phyloP scores from a whole-genome alignment of 2,329 filamentous ascomycete species.

The Arthroderma sp. region DNA sequence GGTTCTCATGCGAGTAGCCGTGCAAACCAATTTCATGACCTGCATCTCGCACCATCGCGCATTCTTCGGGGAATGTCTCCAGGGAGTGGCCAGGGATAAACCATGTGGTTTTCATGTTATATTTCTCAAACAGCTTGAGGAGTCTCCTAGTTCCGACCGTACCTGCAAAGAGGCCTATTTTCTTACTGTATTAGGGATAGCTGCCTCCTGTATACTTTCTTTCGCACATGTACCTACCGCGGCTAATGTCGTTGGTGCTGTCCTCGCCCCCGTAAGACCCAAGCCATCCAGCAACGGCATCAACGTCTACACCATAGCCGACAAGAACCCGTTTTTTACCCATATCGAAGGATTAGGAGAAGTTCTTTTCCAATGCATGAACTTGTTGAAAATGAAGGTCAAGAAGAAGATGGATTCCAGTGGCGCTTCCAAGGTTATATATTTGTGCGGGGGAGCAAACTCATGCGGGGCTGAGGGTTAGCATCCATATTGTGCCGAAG shows the following conservation, averaged over 20 bases:
- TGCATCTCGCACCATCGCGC: slow-evolving; percentile 45
- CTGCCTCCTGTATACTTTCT: too few species aligned
- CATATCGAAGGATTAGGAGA: slow-evolving; percentile 9
- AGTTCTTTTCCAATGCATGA: slow-evolving; percentile 16
- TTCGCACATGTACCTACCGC: slow-evolving; percentile 34
- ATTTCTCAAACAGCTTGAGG: slow-evolving; percentile 58
- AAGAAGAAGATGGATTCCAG: background rate
- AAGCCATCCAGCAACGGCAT: slow-evolving; percentile 64
- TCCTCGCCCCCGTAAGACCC: slow-evolving; percentile 64
- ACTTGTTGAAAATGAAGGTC: background rate
- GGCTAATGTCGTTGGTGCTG: slow-evolving; percentile 56
- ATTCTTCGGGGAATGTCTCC: slow-evolving; percentile 55
- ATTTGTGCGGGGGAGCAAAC: too few species aligned
- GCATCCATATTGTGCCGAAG: too few species aligned
- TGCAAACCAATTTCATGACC: slow-evolving; percentile 57
- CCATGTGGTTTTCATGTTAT: slow-evolving; percentile 57
- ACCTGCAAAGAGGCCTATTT: slow-evolving; percentile 50
- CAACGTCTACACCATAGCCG: slow-evolving; percentile 58
- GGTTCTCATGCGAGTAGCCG: slow-evolving; percentile 64
- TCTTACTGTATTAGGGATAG: background rate
- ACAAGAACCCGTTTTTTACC: slow-evolving; percentile 40
- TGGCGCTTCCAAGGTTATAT: background rate
- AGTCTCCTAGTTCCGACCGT: slow-evolving; percentile 52
- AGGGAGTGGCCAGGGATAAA: slow-evolving; percentile 52
- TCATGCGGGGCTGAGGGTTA: too few species aligned